phyloP scores from a whole-genome alignment of 2,329 filamentous ascomycete genomes.

The Chaetomium olivaceum region DNA sequence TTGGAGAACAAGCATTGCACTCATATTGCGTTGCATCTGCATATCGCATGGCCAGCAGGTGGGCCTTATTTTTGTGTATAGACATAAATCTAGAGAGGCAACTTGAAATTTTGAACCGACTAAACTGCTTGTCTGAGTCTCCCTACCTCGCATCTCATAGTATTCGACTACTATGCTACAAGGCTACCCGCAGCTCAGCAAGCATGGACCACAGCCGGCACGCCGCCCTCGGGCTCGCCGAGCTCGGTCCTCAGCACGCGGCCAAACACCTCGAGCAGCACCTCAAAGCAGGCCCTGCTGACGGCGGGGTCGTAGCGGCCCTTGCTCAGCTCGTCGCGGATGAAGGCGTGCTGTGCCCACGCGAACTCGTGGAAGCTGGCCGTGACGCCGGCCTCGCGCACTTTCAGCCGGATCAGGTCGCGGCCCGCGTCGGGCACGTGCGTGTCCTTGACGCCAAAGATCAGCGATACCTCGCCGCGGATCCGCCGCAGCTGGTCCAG shows the following conservation, averaged over 20 bases:
- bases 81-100: background rate
- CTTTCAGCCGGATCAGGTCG: conserved; percentile 78
- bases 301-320: conserved; percentile 90
- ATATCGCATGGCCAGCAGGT: background rate
- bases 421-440: conserved; percentile 83
- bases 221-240: conserved; percentile 64
- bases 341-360: conserved; percentile 95
- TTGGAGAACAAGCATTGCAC: background rate
- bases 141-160: background rate
- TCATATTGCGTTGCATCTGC: background rate
- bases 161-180: too few relatives aligned
- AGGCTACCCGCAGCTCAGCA: conserved; percentile 50
- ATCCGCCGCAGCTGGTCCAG: conserved; percentile 62
- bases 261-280: conserved; percentile 82
- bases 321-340: conserved; percentile 88
- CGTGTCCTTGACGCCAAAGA: conserved; percentile 88
- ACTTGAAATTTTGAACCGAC: background rate
- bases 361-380: conserved; percentile 87
- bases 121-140: background rate
- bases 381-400: conserved; percentile 71
- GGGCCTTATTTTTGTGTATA: conserved; percentile 3
- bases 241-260: conserved; percentile 77
- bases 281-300: conserved; percentile 85
- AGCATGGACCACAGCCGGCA: conserved; percentile 68
- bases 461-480: conserved; percentile 79